Conservation (phyloP, 1,284 basidiomycete genomes). For the Boletellus sp. region DNA sequence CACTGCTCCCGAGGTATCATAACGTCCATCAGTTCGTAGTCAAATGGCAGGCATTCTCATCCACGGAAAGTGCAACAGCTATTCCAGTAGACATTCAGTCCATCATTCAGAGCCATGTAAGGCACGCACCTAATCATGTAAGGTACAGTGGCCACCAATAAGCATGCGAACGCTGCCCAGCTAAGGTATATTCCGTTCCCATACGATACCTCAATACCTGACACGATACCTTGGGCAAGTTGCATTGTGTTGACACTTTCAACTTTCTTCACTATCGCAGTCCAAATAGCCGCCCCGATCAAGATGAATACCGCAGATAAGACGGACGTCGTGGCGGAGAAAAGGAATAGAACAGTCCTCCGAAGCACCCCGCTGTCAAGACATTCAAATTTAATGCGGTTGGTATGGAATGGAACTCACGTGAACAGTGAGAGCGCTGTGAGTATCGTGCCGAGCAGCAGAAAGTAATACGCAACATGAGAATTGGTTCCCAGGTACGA, state of each 20-base stretch:
- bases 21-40: slow-evolving; percentile 13
- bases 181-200: slow-evolving; percentile 61
- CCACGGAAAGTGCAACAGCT: slow-evolving; percentile 73
- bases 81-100: slow-evolving; percentile 11
- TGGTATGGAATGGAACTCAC: slow-evolving; percentile 35
- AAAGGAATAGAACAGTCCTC: slow-evolving; percentile 61
- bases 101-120: not conserved
- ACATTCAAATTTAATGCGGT: not conserved
- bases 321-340: slow-evolving; percentile 61
- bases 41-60: slow-evolving; percentile 38
- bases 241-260: slow-evolving; percentile 54
- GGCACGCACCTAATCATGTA: slow-evolving; percentile 64
- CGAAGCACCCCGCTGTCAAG: slow-evolving; percentile 59
- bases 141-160: slow-evolving; percentile 61
- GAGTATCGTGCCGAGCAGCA: slow-evolving; percentile 69
- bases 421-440: slow-evolving; percentile 60
- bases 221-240: slow-evolving; percentile 40
- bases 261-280: slow-evolving; percentile 64
- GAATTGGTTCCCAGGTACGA: slow-evolving; percentile 60
- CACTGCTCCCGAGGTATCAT: slow-evolving; percentile 16
- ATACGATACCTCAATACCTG: slow-evolving; percentile 61
- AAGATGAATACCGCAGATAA: slow-evolving; percentile 61
- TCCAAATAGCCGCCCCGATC: slow-evolving; percentile 73
- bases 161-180: slow-evolving; percentile 68
- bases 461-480: slow-evolving; percentile 69